Evolutionary conservation across 2,329 filamentous ascomycete genomes (phyloP).

Genomic region (Helicocarpus griseus): DNA sequence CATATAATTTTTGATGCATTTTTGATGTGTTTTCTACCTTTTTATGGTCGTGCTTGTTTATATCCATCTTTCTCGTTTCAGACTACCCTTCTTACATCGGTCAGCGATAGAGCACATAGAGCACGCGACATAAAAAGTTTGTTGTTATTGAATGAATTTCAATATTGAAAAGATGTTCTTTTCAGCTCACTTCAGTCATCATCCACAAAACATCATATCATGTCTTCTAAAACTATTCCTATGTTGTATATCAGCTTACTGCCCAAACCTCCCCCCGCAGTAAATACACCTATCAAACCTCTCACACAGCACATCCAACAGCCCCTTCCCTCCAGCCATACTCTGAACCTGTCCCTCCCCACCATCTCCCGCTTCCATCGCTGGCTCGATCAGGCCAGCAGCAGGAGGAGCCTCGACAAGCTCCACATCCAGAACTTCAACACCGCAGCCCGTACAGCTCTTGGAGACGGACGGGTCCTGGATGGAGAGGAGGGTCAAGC

Average conservation of each 20-base stretch:
- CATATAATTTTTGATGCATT: background rate
- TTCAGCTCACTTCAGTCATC: no score
- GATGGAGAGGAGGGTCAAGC: conserved; percentile 45
- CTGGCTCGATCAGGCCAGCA: conserved; percentile 12
- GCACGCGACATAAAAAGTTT: background rate
- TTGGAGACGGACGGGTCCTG: conserved; percentile 46
- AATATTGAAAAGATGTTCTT: no score
- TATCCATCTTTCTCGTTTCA: background rate
- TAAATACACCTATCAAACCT: conserved; percentile 13
- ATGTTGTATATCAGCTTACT: background rate
- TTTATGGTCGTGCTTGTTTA: background rate
- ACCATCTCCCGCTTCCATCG: background rate
- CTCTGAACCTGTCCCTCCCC: background rate
- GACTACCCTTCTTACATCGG: background rate
- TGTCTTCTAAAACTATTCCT: background rate
- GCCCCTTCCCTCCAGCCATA: background rate
- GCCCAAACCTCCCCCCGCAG: conserved; percentile 11
- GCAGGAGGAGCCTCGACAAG: background rate
- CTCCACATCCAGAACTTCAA: conserved; percentile 23
- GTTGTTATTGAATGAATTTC: background rate
- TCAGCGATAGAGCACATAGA: background rate
- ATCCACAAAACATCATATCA: no score
- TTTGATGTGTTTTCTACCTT: background rate
- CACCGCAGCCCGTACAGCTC: conserved; percentile 44
- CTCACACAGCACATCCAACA: conserved; percentile 5